Conservation (phyloP, 495 filamentous ascomycete species). For the Astrothelium macrocarpum region DNA sequence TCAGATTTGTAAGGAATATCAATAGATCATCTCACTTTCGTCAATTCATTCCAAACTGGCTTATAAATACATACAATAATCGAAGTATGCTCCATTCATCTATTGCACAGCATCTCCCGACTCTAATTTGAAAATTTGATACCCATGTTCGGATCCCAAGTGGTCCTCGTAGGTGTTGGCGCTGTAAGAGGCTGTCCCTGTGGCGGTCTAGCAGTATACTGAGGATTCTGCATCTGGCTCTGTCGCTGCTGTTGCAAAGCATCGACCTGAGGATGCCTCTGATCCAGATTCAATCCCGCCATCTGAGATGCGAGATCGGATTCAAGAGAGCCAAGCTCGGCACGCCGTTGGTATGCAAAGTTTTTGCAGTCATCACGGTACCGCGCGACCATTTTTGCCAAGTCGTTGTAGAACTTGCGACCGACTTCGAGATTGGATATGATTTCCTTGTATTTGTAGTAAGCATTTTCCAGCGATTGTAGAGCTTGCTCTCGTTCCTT, state of each 20-base stretch:
- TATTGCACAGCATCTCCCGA: background rate
- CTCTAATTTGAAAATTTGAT: constrained; percentile 13
- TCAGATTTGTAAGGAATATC: too few relatives aligned
- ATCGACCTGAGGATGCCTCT: constrained; percentile 32
- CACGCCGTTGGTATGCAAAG: constrained; percentile 69
- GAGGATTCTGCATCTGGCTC: constrained; percentile 12
- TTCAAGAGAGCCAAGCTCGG: constrained; percentile 73
- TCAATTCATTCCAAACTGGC: background rate
- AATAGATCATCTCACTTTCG: background rate
- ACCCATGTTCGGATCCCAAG: constrained; percentile 23
- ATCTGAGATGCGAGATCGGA: constrained; percentile 59
- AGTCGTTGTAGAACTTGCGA: constrained; percentile 93
- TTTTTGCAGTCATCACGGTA: constrained; percentile 68
- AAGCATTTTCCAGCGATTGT: constrained; percentile 84
- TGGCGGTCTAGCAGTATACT: constrained; percentile 2
- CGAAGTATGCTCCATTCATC: background rate
- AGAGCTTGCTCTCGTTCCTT: constrained; percentile 75
- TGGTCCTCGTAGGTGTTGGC: constrained; percentile 7
- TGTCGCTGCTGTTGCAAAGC: constrained; percentile 23
- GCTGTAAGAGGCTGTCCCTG: background rate
- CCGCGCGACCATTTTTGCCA: constrained; percentile 69
- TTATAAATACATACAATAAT: background rate
- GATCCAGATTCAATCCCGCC: constrained; percentile 49
- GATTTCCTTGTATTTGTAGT: constrained; percentile 90
- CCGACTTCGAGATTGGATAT: constrained; percentile 80